These are phyloP conservation scores for Ceriops decandra DNA, from an alignment of 345 rosid genomes.

Conservation along the genomic window DNA sequence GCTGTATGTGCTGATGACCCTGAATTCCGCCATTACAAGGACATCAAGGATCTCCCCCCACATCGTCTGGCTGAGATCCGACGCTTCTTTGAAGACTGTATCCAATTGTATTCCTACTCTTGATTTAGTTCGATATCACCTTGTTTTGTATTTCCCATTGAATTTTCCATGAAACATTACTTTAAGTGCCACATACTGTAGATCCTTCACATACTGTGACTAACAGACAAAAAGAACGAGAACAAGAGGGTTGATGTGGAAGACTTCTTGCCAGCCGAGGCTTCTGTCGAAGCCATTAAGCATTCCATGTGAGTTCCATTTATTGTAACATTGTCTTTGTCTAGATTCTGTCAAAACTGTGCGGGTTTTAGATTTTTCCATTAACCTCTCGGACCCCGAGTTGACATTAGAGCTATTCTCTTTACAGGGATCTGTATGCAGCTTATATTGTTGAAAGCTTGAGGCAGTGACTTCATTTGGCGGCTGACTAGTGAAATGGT, in stretches of 20 bases:
- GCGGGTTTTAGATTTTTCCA: neutral
- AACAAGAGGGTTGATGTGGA: constrained; percentile 93
- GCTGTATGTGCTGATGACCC: constrained; percentile 99
- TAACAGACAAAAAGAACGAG: constrained; percentile 92
- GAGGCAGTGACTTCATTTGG: constrained; percentile 48
- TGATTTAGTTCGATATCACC: constrained; percentile 5
- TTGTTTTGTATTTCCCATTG: neutral
- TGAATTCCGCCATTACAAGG: constrained; percentile 88
- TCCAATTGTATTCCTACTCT: constrained; percentile 33
- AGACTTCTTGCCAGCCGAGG: constrained; percentile 76
- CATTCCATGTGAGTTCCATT: constrained; percentile 68
- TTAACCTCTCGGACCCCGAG: neutral
- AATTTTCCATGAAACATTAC: neutral
- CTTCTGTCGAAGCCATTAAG: constrained; percentile 73
- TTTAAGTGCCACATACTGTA: neutral
- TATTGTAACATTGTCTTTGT: neutral
- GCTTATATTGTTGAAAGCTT: constrained; percentile 84
- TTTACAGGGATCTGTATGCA: constrained; percentile 92
- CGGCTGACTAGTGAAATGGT: neutral
- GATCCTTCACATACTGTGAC: constrained; percentile 35
- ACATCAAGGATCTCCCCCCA: constrained; percentile 94
- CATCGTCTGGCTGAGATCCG: constrained; percentile 98
- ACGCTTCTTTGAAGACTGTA: constrained; percentile 99
- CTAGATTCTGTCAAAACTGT: neutral
- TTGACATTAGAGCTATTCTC: neutral